These are phyloP conservation scores for Candida pseudoviswanathii DNA, from an alignment of 1,139 yeast species.

Conservation along the genomic window DNA sequence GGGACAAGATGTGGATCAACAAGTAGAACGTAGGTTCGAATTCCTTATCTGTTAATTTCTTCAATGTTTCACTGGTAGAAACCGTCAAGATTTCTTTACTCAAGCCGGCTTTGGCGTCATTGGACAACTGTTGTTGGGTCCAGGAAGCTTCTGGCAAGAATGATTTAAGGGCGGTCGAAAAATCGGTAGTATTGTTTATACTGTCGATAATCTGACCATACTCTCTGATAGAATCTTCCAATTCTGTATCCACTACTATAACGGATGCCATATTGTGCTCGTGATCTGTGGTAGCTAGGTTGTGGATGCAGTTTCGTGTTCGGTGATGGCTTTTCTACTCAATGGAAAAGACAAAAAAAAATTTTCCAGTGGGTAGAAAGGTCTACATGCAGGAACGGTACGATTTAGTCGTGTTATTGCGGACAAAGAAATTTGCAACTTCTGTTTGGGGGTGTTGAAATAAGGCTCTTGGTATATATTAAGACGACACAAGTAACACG, in stretches of 20 bases:
- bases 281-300: neutral
- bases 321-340: neutral
- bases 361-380: constrained; percentile 10
- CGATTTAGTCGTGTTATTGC: neutral
- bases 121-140: constrained; percentile 25
- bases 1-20: constrained; percentile 37
- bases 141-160: constrained; percentile 24
- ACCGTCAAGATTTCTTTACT: constrained; percentile 29
- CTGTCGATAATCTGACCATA: constrained; percentile 44
- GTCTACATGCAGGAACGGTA: constrained; percentile 6
- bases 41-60: constrained; percentile 45
- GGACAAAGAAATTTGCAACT: neutral
- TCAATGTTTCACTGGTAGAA: constrained; percentile 29
- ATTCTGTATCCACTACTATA: constrained; percentile 48
- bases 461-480: neutral
- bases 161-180: constrained; percentile 30
- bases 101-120: constrained; percentile 28
- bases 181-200: constrained; percentile 28
- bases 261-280: constrained; percentile 38
- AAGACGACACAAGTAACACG: neutral
- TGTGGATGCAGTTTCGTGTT: neutral
- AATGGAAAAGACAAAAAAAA: constrained; percentile 5
- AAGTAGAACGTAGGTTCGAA: constrained; percentile 50
- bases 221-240: constrained; percentile 45
- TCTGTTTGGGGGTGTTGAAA: neutral